Percentiles rank a stretch among this genome's conserved stretches.
These are phyloP conservation scores for Cystofilobasidium ferigula DNA, from an alignment of 768 basidiomycete genomes.

Conservation along the genomic window DNA sequence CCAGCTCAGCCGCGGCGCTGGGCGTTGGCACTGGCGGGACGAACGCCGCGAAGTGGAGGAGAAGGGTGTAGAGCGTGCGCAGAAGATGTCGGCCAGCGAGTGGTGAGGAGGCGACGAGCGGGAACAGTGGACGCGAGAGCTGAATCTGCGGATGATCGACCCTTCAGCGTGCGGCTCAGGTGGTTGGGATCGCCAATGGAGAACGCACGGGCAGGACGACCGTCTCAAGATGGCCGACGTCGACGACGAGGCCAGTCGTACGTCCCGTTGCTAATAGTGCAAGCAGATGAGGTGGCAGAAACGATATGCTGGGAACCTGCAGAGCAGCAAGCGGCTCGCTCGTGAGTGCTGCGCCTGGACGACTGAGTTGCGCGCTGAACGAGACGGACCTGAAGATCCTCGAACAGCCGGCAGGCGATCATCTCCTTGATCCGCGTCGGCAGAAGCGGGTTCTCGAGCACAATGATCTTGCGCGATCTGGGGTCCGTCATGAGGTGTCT, in stretches of 20 bases:
- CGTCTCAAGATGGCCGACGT: conserved; percentile 85
- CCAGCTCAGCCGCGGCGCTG: conserved; percentile 44
- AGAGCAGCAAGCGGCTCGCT: too few species aligned
- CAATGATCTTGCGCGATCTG: conserved; percentile 84
- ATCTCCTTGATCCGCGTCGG: conserved; percentile 79
- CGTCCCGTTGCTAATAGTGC: conserved; percentile 74
- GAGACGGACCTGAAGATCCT: conserved; percentile 63
- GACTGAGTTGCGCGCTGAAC: too few species aligned
- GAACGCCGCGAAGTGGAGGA: conserved; percentile 73
- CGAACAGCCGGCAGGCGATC: conserved; percentile 74
- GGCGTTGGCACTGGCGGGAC: conserved; percentile 64
- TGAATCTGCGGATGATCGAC: conserved; percentile 84
- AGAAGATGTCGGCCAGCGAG: conserved; percentile 67
- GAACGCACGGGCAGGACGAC: conserved; percentile 67
- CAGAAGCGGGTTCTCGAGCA: conserved; percentile 79
- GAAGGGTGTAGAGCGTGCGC: conserved; percentile 56
- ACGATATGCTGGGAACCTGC: conserved; percentile 87
- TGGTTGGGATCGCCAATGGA: too few species aligned
- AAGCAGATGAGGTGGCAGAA: conserved; percentile 76
- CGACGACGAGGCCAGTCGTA: conserved; percentile 85
- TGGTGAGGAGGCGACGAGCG: conserved; percentile 71
- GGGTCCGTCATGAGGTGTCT: conserved; percentile 90
- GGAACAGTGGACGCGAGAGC: conserved; percentile 73
- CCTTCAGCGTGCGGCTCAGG: too few species aligned
- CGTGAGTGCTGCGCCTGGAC: too few species aligned